A percentile compares a stretch with the other conserved stretches of the same genome.
Evolutionary conservation across 2,329 filamentous ascomycete species (phyloP).

Genomic region (Talaromyces amestolkiae): DNA sequence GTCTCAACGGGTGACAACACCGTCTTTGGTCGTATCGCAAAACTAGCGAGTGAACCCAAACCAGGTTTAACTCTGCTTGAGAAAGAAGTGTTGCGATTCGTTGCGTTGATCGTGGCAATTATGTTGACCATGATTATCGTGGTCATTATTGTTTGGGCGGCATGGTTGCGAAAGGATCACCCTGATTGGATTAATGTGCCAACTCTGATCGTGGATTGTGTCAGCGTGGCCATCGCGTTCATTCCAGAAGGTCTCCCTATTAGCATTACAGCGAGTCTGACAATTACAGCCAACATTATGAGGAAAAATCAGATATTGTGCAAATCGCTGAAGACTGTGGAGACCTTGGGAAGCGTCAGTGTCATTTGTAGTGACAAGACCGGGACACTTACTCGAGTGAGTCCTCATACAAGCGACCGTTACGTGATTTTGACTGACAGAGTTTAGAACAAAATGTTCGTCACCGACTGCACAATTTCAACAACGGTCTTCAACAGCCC

Average conservation of each 20-base stretch:
- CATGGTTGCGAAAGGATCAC: conserved; percentile 66
- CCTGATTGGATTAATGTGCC: conserved; percentile 71
- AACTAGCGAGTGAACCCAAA: conserved; percentile 67
- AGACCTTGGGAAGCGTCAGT: conserved; percentile 70
- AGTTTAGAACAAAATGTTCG: conserved; percentile 65
- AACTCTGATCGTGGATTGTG: conserved; percentile 69
- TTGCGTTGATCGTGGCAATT: conserved; percentile 24
- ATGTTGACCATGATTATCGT: conserved; percentile 40
- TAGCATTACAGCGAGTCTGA: conserved; percentile 67
- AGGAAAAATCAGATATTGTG: conserved; percentile 72
- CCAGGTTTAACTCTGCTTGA: conserved; percentile 67
- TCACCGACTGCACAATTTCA: conserved; percentile 63
- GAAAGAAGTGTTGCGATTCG: conserved; percentile 70
- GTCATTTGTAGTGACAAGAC: conserved; percentile 77
- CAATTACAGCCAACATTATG: conserved; percentile 76
- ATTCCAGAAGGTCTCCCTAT: conserved; percentile 73
- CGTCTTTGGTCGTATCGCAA: conserved; percentile 73
- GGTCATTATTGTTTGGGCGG: conserved; percentile 66
- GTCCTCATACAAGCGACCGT: background rate
- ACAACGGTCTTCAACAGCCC: conserved; percentile 49
- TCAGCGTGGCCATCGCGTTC: conserved; percentile 70
- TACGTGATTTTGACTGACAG: conserved; percentile 9
- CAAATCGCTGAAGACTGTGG: conserved; percentile 76
- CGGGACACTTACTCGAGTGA: conserved; percentile 48
- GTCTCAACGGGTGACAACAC: conserved; percentile 70